Evolutionary conservation across 768 basidiomycete species (phyloP).

Genomic region (Stropharia rugosoannulata): DNA sequence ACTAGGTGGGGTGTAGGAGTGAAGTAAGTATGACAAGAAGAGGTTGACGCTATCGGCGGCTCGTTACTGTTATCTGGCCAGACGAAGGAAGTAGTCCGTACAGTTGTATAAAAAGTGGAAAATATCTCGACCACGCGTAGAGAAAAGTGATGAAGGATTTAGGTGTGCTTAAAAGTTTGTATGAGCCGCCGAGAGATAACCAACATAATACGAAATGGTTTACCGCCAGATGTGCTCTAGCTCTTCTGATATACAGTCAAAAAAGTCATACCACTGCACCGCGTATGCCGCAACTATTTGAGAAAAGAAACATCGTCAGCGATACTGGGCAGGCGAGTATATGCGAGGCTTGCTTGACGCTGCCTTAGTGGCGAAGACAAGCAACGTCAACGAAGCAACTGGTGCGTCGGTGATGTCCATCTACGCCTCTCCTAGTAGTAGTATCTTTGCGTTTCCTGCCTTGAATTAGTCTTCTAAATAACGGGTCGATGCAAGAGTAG

Average conservation of each 20-base stretch:
- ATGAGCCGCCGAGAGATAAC: neutral
- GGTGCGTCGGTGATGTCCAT: neutral
- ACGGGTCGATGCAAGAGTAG: neutral
- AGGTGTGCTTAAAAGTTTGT: slow-evolving; percentile 1
- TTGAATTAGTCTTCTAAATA: neutral
- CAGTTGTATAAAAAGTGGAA: slow-evolving; percentile 9
- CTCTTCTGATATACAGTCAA: slow-evolving; percentile 10
- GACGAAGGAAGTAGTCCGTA: neutral
- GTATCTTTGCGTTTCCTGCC: too few relatives aligned
- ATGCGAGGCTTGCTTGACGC: neutral
- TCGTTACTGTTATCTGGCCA: neutral
- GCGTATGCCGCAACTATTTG: slow-evolving; percentile 9
- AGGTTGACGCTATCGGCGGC: slow-evolving; percentile 5
- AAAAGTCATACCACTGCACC: slow-evolving; percentile 8
- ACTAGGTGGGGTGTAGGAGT: neutral
- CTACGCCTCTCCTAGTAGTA: too few relatives aligned
- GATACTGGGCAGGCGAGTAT: neutral
- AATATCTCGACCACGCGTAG: slow-evolving; percentile 12
- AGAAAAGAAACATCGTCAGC: neutral
- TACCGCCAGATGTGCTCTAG: slow-evolving; percentile 13
- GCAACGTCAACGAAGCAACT: neutral
- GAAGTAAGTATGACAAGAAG: slow-evolving; percentile 3
- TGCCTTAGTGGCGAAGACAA: neutral
- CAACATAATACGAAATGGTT: neutral
- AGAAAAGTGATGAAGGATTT: slow-evolving; percentile 10